Base-by-base conservation (phyloP, 2,329 filamentous ascomycete genomes). In the Aureobasidium sp. region DNA sequence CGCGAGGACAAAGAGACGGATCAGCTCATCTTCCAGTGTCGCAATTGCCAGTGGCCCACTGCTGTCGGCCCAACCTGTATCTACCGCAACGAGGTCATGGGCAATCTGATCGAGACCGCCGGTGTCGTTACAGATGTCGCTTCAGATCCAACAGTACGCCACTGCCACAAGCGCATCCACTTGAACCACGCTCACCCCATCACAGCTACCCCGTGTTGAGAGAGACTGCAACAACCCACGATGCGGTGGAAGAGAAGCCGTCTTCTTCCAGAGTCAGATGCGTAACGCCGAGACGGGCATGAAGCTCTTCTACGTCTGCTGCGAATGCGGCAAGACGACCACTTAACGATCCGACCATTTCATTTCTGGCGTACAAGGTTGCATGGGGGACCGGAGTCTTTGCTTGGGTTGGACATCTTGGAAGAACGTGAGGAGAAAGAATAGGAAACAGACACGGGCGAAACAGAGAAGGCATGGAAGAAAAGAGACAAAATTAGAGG, bases 191-290 rank as follows among this genome's bases (percentile, higher is more conserved):
- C 31, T 48, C 5, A 58, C 20, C 42, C 17, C 62, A 65, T 52
- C 70, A 68, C 69, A 97, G 92, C 89, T 97, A 75, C 94, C 94
- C 67, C 88, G 92, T 71, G 87, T 91, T 70, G 90, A 91, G 74
- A 91, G 89, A 77, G 83, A 83, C 64, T 99, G 94, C 78, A 91
- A 91, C 58, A 83, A 81, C 37, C 34, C 56, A 36, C 42, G 63
- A 68, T 99, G 95, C 81, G 83, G 84, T 67, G 89, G 94, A 75
- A 85, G 86, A 69, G 92, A 97, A 78, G 91, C 92, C 49, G 95
- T 99, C 64, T 99, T 96, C 79, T 99, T 99, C 81, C 94, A 99
- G 79, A 97, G 92, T 65, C 94, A 99, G 75, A 92, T 97, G 80
- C 89, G 94, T 77, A 96, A 89, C 68, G 90, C 91, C 53, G 92